Evolutionary conservation across 2,329 filamentous ascomycete species (phyloP).

Genomic region (Fusarium luffae): DNA sequence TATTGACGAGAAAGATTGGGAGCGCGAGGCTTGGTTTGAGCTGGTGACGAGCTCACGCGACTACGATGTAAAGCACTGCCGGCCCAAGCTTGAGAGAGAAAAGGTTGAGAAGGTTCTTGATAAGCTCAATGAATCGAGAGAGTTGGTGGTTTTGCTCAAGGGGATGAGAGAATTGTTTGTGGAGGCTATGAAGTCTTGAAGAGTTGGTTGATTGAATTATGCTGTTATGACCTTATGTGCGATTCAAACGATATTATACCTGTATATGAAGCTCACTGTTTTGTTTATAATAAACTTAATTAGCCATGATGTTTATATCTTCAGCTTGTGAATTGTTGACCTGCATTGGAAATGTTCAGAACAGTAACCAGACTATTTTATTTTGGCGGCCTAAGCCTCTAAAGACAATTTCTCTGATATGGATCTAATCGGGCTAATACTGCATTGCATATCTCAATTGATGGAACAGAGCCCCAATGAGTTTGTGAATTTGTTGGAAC

Average conservation of each 20-base stretch:
- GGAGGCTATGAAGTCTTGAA: constrained; percentile 68
- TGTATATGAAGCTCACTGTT: not conserved
- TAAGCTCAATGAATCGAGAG: constrained; percentile 81
- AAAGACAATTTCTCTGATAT: not conserved
- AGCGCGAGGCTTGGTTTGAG: constrained; percentile 93
- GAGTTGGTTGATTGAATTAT: not conserved
- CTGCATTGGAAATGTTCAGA: not conserved
- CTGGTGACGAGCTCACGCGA: constrained; percentile 82
- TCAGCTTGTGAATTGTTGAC: not conserved
- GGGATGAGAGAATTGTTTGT: constrained; percentile 85
- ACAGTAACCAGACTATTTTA: not conserved
- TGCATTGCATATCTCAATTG: not conserved
- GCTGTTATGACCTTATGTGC: constrained; percentile 24
- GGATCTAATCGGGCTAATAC: not conserved
- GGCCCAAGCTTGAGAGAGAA: constrained; percentile 84
- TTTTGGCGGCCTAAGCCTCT: not conserved
- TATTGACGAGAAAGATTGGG: constrained; percentile 87
- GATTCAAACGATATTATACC: constrained; percentile 18
- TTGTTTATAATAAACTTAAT: not conserved
- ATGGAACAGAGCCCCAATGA: not conserved
- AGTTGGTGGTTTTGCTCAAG: constrained; percentile 78
- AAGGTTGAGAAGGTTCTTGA: constrained; percentile 82
- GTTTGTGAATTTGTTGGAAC: not conserved
- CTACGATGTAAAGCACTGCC: constrained; percentile 83
- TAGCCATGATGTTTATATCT: not conserved